Evolutionary conservation across 2,329 filamentous ascomycete genomes (phyloP).

Genomic region (Arthrinium phaeospermum): DNA sequence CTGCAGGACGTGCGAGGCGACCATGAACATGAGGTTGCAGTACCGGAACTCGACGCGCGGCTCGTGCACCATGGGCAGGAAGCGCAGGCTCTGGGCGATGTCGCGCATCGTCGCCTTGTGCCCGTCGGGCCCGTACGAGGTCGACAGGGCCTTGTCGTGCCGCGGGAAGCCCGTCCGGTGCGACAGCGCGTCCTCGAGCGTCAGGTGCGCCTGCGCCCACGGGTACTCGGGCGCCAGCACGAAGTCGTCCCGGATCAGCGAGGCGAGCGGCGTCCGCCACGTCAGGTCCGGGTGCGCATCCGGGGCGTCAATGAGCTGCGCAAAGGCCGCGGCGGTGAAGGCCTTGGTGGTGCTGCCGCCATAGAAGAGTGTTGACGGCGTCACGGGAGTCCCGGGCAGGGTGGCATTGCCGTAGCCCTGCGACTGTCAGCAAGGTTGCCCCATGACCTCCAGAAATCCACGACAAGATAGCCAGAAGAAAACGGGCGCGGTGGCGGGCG

Average conservation of each 20-base stretch:
- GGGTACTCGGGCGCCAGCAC: constrained; percentile 45
- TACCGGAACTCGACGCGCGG: constrained; percentile 54
- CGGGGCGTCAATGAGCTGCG: constrained; percentile 51
- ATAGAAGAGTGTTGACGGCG: constrained; percentile 57
- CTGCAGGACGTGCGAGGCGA: constrained; percentile 52
- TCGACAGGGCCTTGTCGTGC: constrained; percentile 44
- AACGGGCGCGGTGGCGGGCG: not conserved
- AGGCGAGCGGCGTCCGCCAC: constrained; percentile 53
- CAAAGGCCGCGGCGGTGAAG: constrained; percentile 55
- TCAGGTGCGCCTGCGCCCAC: constrained; percentile 51
- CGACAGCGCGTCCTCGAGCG: constrained; percentile 57
- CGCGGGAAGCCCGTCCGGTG: constrained; percentile 56
- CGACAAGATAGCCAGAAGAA: too few species aligned
- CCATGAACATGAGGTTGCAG: constrained; percentile 58
- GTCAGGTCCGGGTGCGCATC: constrained; percentile 45
- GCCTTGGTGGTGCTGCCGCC: constrained; percentile 61
- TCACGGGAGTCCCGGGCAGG: constrained; percentile 46
- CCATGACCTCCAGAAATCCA: not conserved
- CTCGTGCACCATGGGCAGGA: constrained; percentile 50
- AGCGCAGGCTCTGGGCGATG: constrained; percentile 46
- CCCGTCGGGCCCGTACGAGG: constrained; percentile 38
- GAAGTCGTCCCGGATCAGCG: constrained; percentile 57
- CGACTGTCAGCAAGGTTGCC: not conserved
- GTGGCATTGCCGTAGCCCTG: constrained; percentile 51
- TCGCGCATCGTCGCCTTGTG: constrained; percentile 42